Evolutionary conservation across 352 stramenopile species (phyloP), one percentile per base, ranked within the genome.

Genomic region (Hyaloperonospora brassicae): DNA sequence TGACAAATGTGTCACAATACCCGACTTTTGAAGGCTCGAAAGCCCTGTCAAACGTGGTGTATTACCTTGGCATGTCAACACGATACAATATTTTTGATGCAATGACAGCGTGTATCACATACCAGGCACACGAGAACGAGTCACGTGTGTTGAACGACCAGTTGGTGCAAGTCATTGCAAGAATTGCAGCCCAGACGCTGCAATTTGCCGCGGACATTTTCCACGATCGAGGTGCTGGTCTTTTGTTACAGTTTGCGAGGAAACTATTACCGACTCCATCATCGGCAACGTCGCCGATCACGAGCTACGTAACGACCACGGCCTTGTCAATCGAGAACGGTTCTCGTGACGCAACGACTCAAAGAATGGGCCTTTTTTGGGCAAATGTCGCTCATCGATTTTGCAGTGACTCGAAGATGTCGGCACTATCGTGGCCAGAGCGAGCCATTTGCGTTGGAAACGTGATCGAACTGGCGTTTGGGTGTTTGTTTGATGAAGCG

Each of bases 1-100:
- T 87, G 8, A 72, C 68, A 7, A 72, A 51, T 47, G 24, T 21
- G 0, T 55, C 62, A 5, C 68, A 57, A 42, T 84, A 76, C 43
- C 5, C 50, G 9, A 64, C 61, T 0, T 31, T 47, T 1, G 59
- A 69, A 30, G 57, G 11, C 10, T 39, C 60, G 8, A 50, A 25
- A 10, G 64, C 55, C 2, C 58, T 72, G 6, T 31, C 30, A 1
- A 39, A 21, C 10, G 39, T 87, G 22, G 31, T 78, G 11, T 52
- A 57, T 46, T 64, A 64, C 44, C 43, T 82, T 34, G 62, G 63
- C 1, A 47, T 61, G 0, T 61, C 50, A 12, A 31, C 50, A 0
- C 27, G 50, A 35, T 80, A 63, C 23, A 50, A 67, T 1, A 25
- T 55, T 35, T 79, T 79, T 43, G 61, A 71, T 34, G 70, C 70